Evolutionary conservation across 225 moss, liverwort and hornwort genomes (phyloP).

Genomic region (Thuidium tamariscinum): DNA sequence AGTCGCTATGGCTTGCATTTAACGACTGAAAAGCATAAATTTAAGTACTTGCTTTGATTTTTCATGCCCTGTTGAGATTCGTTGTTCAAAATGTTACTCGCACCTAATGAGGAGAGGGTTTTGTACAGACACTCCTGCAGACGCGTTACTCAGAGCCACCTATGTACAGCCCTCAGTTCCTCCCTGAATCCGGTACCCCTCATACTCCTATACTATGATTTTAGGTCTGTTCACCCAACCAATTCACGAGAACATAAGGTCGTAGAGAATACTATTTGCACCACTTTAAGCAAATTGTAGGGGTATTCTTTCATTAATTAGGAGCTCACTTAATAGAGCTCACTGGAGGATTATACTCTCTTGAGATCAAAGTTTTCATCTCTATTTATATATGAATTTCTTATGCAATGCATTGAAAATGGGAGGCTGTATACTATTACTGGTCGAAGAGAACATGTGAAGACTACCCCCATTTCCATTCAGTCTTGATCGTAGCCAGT

Average conservation of each 20-base stretch:
- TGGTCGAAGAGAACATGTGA: not conserved
- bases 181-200: constrained; percentile 19
- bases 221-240: not conserved
- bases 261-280: too few relatives aligned
- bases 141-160: constrained; percentile 67
- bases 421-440: not conserved
- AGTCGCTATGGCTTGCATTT: not conserved
- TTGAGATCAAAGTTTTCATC: not conserved
- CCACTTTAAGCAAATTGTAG: not conserved
- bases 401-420: not conserved
- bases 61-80: not conserved
- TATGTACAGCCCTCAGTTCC: constrained; percentile 61
- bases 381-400: too few relatives aligned
- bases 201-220: not conserved
- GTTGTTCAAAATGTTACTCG: not conserved
- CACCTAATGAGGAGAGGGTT: not conserved
- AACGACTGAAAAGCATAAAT: not conserved
- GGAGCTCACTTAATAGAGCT: not conserved
- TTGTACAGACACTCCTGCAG: constrained; percentile 38
- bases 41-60: not conserved
- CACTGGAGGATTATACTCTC: not conserved
- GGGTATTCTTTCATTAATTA: not conserved
- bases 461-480: not conserved
- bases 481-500: not conserved
- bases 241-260: not conserved